These are phyloP conservation scores for Dentipellis fragilis DNA, from an alignment of 768 basidiomycete species.

Conservation along the genomic window DNA sequence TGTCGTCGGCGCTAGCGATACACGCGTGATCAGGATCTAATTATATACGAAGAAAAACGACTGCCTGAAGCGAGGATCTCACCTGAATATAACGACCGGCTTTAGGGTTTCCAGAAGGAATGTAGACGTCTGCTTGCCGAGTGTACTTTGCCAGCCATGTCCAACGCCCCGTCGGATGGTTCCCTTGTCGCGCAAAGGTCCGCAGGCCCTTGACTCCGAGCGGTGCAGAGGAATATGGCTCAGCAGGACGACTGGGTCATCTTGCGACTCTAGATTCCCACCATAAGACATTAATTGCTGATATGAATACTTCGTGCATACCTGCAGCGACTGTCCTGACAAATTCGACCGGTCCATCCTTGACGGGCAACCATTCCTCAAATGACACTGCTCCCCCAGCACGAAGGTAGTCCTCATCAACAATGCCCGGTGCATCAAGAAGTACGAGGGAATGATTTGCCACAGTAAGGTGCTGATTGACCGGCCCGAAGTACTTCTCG, in stretches of 20 bases:
- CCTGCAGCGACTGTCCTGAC: conserved; percentile 35
- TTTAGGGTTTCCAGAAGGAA: conserved; percentile 62
- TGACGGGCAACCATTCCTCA: conserved; percentile 43
- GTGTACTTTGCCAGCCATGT: conserved; percentile 70
- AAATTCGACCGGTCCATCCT: conserved; percentile 50
- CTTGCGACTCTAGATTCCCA: conserved; percentile 7
- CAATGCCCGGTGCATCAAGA: conserved; percentile 66
- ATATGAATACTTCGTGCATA: not conserved
- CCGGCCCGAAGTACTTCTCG: conserved; percentile 52
- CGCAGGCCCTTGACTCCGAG: conserved; percentile 65
- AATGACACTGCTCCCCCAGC: conserved; percentile 39
- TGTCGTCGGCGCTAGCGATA: conserved; percentile 70
- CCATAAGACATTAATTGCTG: not conserved
- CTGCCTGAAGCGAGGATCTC: conserved; percentile 6
- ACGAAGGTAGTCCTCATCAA: conserved; percentile 71
- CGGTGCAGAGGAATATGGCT: conserved; percentile 82
- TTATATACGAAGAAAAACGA: not conserved
- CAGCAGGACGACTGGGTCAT: conserved; percentile 54
- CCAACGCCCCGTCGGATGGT: conserved; percentile 70
- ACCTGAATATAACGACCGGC: conserved; percentile 70
- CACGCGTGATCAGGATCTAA: not conserved
- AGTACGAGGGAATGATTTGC: conserved; percentile 62
- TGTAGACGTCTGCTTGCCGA: conserved; percentile 68
- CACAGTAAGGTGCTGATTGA: conserved; percentile 52
- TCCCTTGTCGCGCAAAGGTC: conserved; percentile 63